phyloP scores from a whole-genome alignment of 352 stramenopile species.

The Phytophthora litchii region DNA sequence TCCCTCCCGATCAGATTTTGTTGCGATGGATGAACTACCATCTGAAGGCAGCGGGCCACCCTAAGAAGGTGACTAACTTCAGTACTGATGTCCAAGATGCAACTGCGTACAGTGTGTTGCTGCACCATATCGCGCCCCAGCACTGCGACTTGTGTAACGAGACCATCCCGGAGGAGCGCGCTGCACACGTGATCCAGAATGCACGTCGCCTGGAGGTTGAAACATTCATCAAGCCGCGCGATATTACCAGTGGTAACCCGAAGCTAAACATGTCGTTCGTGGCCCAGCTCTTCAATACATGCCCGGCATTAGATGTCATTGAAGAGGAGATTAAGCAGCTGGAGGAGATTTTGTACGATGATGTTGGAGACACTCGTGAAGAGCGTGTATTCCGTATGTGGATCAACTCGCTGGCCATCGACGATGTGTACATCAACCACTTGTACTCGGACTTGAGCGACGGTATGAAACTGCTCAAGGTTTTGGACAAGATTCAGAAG shows the following conservation, averaged over 20 bases:
- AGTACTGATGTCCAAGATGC: constrained; percentile 84
- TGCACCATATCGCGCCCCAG: constrained; percentile 87
- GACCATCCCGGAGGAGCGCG: constrained; percentile 60
- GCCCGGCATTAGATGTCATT: constrained; percentile 80
- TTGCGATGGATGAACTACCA: constrained; percentile 96
- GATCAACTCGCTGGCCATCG: constrained; percentile 93
- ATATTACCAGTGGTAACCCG: constrained; percentile 92
- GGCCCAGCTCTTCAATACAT: constrained; percentile 93
- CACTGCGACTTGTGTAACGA: constrained; percentile 74
- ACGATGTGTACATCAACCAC: constrained; percentile 91
- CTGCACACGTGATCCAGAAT: constrained; percentile 85
- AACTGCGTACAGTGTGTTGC: constrained; percentile 84
- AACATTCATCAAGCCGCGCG: constrained; percentile 92
- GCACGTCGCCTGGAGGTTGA: constrained; percentile 84
- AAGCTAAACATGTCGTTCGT: constrained; percentile 93
- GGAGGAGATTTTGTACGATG: constrained; percentile 89
- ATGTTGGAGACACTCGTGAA: constrained; percentile 86
- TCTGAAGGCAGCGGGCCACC: constrained; percentile 73
- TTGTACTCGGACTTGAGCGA: constrained; percentile 91
- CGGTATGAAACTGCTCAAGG: constrained; percentile 89
- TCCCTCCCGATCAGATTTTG: constrained; percentile 91
- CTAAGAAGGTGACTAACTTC: constrained; percentile 83
- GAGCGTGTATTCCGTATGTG: constrained; percentile 92
- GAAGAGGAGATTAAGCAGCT: constrained; percentile 88
- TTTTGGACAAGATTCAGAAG: constrained; percentile 91